phyloP scores from a whole-genome alignment of 2,329 filamentous ascomycete species.

The Diaporthe vexans region DNA sequence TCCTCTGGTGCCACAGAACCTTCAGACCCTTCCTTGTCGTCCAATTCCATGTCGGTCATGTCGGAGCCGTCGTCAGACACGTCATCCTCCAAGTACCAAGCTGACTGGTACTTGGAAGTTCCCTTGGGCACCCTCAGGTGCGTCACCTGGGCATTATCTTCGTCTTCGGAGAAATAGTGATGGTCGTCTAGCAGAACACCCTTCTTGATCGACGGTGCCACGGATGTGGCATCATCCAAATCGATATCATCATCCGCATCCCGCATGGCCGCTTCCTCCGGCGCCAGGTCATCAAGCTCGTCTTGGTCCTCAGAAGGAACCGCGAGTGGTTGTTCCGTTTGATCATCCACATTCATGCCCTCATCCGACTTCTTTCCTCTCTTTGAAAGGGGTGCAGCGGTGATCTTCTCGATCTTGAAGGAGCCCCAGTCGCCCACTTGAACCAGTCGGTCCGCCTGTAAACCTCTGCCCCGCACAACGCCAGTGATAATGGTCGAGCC shows the following conservation, averaged over 20 bases:
- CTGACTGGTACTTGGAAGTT: conserved; percentile 93
- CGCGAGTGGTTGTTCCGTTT: conserved; percentile 73
- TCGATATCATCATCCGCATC: conserved; percentile 69
- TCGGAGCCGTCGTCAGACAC: conserved; percentile 89
- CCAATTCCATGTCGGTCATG: conserved; percentile 74
- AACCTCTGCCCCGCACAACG: conserved; percentile 84
- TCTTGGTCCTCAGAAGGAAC: conserved; percentile 84
- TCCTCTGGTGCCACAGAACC: conserved; percentile 80
- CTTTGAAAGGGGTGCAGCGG: conserved; percentile 76
- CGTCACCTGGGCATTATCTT: conserved; percentile 70
- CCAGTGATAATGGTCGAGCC: conserved; percentile 84
- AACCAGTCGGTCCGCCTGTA: conserved; percentile 91
- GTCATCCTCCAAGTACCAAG: conserved; percentile 87
- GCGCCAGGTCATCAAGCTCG: conserved; percentile 85
- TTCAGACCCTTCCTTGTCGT: conserved; percentile 70
- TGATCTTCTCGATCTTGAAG: conserved; percentile 92
- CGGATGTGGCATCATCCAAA: conserved; percentile 55
- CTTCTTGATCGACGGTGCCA: conserved; percentile 72
- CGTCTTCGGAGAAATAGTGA: conserved; percentile 96
- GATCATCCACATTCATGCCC: conserved; percentile 77
- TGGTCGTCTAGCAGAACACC: conserved; percentile 96
- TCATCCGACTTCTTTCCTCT: conserved; percentile 73
- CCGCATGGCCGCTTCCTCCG: conserved; percentile 85
- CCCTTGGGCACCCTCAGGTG: conserved; percentile 86
- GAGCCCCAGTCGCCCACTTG: conserved; percentile 95